These are phyloP conservation scores for Monascus purpureus DNA, from an alignment of 495 filamentous ascomycete genomes.

Conservation along the genomic window DNA sequence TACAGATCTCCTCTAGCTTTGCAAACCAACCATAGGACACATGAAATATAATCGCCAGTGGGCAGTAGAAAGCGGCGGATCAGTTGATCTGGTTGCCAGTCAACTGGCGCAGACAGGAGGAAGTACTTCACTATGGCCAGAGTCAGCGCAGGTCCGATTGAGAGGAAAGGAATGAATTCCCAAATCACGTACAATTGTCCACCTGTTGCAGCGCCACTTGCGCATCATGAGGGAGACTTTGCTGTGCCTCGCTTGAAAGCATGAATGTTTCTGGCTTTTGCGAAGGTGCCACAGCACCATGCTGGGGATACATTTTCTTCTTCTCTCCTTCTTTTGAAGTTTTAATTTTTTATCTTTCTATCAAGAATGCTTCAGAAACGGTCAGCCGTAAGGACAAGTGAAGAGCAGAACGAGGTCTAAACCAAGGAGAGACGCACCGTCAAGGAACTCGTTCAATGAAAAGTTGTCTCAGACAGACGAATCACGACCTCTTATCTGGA, in stretches of 20 bases:
- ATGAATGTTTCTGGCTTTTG: conserved; percentile 98
- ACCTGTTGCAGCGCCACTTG: conserved; percentile 97
- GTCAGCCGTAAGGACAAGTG: no score
- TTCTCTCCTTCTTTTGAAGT: no score
- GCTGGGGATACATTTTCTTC: conserved; percentile 37
- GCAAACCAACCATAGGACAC: conserved; percentile 71
- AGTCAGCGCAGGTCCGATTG: conserved; percentile 2
- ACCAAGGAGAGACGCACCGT: conserved; percentile 1
- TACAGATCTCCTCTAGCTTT: no score
- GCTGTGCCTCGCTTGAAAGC: conserved; percentile 90
- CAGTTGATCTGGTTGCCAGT: conserved; percentile 94
- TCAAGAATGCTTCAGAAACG: conserved; percentile 3
- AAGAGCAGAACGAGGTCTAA: conserved; percentile 1
- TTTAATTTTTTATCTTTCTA: no score
- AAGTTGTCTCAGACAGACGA: conserved; percentile 1
- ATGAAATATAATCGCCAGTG: conserved; percentile 97
- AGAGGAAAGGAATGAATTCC: background rate
- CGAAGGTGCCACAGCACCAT: conserved; percentile 46
- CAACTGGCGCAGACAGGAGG: conserved; percentile 93
- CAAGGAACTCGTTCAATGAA: conserved; percentile 1
- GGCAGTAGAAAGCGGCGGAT: conserved; percentile 90
- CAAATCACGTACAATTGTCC: conserved; percentile 73
- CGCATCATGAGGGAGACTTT: conserved; percentile 88
- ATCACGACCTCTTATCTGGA: conserved; percentile 1
- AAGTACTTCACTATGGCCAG: conserved; percentile 89